Evolutionary conservation across 805 yeast genomes (phyloP).

Genomic region (Candida stauntonica): DNA sequence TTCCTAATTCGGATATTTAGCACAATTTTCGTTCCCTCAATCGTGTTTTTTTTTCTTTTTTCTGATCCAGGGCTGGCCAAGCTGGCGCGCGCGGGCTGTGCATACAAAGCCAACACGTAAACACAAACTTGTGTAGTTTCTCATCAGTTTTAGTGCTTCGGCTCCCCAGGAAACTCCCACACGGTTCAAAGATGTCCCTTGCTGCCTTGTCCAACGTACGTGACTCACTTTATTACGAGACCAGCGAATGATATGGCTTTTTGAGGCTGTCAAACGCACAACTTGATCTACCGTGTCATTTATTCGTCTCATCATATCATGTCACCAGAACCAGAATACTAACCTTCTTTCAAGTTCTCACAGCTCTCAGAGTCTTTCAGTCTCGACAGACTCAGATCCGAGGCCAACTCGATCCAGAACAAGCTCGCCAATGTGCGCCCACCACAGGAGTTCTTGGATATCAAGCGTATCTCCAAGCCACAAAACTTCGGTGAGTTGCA

Average conservation of each 20-base stretch:
- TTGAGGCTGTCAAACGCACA: too few relatives aligned
- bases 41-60: too few relatives aligned
- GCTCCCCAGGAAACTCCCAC: too few relatives aligned
- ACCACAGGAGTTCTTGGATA: conserved; percentile 90
- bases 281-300: too few relatives aligned
- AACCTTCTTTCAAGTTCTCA: conserved; percentile 36
- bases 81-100: too few relatives aligned
- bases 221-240: too few relatives aligned
- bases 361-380: conserved; percentile 44
- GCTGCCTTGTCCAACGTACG: conserved; percentile 7
- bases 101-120: too few relatives aligned
- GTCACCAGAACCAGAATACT: too few relatives aligned
- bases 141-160: not conserved
- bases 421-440: conserved; percentile 74
- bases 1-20: not conserved
- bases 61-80: too few relatives aligned
- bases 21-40: too few relatives aligned
- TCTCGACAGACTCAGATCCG: conserved; percentile 44
- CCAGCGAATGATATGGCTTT: too few relatives aligned
- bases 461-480: conserved; percentile 87
- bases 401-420: conserved; percentile 50
- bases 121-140: not conserved
- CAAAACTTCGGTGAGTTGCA: conserved; percentile 85
- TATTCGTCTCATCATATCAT: too few relatives aligned
- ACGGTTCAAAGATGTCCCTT: conserved; percentile 6